Percentiles rank a stretch among this genome's conserved stretches.
Evolutionary conservation across 176 grass and related monocot species (phyloP).

Genomic region (Triticum monococcum): DNA sequence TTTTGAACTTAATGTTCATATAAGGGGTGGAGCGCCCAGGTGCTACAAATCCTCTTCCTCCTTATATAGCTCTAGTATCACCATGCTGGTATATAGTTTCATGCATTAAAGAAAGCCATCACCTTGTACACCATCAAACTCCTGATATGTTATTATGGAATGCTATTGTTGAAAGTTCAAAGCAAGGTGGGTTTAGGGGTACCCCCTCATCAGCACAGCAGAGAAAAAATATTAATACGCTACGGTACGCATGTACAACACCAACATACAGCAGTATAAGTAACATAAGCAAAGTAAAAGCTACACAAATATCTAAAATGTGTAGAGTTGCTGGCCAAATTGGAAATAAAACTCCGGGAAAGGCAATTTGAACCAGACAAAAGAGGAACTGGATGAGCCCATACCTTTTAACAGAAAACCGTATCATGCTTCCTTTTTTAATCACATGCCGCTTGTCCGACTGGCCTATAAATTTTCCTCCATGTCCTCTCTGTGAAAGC

Average conservation of each 20-base stretch:
- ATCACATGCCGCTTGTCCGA: constrained; percentile 60
- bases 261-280: constrained; percentile 16
- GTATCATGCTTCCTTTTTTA: constrained; percentile 75
- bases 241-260: neutral
- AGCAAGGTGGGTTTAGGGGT: neutral
- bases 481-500: constrained; percentile 48
- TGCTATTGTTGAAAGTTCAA: neutral
- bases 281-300: neutral
- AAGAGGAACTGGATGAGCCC: neutral
- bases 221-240: neutral
- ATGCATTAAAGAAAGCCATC: neutral
- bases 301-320: constrained; percentile 10
- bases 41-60: too few species aligned
- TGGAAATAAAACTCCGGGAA: neutral
- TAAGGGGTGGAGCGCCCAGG: too few species aligned
- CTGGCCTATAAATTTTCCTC: constrained; percentile 58
- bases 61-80: neutral
- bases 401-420: constrained; percentile 88
- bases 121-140: neutral
- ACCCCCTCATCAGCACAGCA: neutral
- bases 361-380: constrained; percentile 26
- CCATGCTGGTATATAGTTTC: neutral
- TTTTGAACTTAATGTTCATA: too few species aligned
- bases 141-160: neutral
- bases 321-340: neutral